These are phyloP conservation scores for Penicillium canariense DNA, from an alignment of 495 filamentous ascomycete genomes.

Conservation along the genomic window DNA sequence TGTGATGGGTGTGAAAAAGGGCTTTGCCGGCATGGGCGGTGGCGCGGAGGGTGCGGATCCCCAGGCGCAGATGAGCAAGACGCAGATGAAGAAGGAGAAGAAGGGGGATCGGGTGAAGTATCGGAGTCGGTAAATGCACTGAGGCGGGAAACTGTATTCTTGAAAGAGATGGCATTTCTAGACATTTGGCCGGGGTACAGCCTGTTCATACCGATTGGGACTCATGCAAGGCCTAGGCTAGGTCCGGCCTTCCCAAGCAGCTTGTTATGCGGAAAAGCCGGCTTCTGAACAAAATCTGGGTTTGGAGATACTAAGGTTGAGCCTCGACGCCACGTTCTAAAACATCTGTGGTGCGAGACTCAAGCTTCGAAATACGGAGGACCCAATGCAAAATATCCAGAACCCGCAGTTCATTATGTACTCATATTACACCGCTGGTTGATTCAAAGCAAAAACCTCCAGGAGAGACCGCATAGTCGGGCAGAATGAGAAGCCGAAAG, in stretches of 20 bases:
- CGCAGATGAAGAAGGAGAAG: slow-evolving; percentile 63
- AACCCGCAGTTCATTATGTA: slow-evolving; percentile 19
- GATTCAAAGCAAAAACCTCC: not conserved
- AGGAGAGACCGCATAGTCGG: slow-evolving; percentile 2
- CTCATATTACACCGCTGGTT: slow-evolving; percentile 12
- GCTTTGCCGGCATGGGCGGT: slow-evolving; percentile 58
- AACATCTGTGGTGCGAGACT: not conserved
- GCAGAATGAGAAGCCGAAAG: slow-evolving; percentile 10
- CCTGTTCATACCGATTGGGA: not conserved
- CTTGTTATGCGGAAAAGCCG: not conserved
- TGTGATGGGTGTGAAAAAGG: slow-evolving; percentile 61
- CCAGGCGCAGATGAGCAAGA: slow-evolving; percentile 50
- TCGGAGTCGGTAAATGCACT: slow-evolving; percentile 18
- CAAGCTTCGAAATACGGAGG: not conserved
- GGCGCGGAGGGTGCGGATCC: slow-evolving; percentile 20
- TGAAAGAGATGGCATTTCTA: not conserved
- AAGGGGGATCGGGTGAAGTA: slow-evolving; percentile 50
- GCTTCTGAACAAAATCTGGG: not conserved
- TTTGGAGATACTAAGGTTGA: too few relatives aligned
- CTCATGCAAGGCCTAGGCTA: not conserved
- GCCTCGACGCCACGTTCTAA: too few relatives aligned
- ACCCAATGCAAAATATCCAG: slow-evolving; percentile 3
- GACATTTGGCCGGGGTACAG: not conserved
- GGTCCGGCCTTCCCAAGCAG: not conserved
- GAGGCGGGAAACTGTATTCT: not conserved